Evolutionary conservation across 371 early-diverging fungal species (phyloP), one percentile per base, ranked within the genome.

Genomic region (Mucor mucedo): DNA sequence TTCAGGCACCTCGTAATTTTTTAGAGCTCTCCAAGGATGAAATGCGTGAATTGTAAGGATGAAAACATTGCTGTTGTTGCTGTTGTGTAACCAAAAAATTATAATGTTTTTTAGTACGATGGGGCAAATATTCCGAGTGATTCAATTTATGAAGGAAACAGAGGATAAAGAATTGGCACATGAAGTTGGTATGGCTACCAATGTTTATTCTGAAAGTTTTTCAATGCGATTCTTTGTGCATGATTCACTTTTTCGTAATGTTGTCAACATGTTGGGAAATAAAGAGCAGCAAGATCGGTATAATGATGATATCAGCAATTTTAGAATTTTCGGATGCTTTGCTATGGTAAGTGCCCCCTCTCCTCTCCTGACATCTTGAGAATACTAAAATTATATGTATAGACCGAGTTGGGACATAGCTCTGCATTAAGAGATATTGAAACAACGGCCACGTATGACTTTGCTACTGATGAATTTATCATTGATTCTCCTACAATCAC

Each of bases 391-490:
- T 7, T 42, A 28, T 50, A 42, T 45, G 14, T 27, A 28, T 13
- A 84, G 87, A 87, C 85, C 2, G 87, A 87, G 59, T 58, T 87
- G n/a, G 87, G 87, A 16, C 90, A 90, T 62, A 92, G 92, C 11
- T 94, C 94, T 9, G 92, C 93, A 55, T 84, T 96, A 48, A 85
- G 91, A 14, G 94, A 93, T 44, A 76, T 96, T 41, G 95, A 95
- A 70, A 96, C 96, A 4, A 91, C 90, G 0, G 94, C 96, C 3
- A 95, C 96, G 0, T 93, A 83, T 63, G 91, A 92, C 65, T 76
- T 77, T 32, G 77, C 77, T 16, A 83, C 86, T 1, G 91, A 93
- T 66, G 90, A 93, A 65, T 95, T 89, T 61, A 80, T 93, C 16
- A 88, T 96, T 70, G 85, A 95, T 68, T 92, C 96, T 13, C 95